Conservation (phyloP, 2,329 filamentous ascomycete species). For the Nemania abortiva region DNA sequence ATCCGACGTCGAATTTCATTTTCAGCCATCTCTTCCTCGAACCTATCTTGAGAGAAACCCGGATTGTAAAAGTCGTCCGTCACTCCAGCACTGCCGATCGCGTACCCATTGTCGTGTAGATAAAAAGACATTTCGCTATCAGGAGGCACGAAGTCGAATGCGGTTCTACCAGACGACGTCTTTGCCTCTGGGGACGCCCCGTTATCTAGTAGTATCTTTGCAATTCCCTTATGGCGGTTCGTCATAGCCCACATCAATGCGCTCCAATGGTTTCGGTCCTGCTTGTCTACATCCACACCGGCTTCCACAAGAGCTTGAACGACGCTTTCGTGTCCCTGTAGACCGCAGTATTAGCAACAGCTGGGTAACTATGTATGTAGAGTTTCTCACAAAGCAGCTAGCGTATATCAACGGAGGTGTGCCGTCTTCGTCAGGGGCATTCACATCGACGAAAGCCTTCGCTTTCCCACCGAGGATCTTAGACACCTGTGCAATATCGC, state of each 20-base stretch:
- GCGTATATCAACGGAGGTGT: constrained; percentile 98
- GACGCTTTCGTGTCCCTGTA: constrained; percentile 86
- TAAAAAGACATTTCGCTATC: constrained; percentile 98
- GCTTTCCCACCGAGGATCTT: constrained; percentile 81
- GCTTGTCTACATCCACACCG: constrained; percentile 88
- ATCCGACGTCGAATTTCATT: constrained; percentile 94
- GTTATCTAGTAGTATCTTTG: constrained; percentile 90
- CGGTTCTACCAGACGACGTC: constrained; percentile 91
- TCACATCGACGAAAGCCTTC: constrained; percentile 82
- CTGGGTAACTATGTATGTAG: background rate
- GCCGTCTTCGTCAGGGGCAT: constrained; percentile 91
- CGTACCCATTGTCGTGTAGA: constrained; percentile 92
- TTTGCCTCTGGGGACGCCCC: constrained; percentile 96
- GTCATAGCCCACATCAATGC: constrained; percentile 99
- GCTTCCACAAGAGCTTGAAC: constrained; percentile 86
- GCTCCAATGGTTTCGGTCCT: constrained; percentile 97
- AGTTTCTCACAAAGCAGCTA: constrained; percentile 85
- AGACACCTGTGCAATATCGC: constrained; percentile 84
- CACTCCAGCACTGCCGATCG: constrained; percentile 82
- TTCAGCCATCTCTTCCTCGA: constrained; percentile 97
- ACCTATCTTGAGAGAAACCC: constrained; percentile 90
- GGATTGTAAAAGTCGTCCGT: constrained; percentile 93
- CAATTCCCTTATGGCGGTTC: constrained; percentile 95
- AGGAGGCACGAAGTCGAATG: constrained; percentile 94
- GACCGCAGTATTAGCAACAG: constrained; percentile 25